Percentiles rank a stretch among this genome's conserved stretches.
Evolutionary conservation across 768 basidiomycete species (phyloP).

Genomic region (Boletus subparvulus): DNA sequence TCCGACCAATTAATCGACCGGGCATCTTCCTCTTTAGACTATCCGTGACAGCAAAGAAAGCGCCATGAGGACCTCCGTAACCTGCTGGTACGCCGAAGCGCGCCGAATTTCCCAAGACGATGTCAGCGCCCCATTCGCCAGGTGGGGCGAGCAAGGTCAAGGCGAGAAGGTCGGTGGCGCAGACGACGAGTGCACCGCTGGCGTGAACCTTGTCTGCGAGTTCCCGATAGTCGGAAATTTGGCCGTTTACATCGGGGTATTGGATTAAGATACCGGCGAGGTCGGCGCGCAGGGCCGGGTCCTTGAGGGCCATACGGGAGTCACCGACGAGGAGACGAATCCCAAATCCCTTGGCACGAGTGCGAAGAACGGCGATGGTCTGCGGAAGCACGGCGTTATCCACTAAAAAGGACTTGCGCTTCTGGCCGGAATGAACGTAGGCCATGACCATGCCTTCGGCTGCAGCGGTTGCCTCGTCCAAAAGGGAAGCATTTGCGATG

Average conservation of each 20-base stretch:
- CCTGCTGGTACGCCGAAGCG: constrained; percentile 96
- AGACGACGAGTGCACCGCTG: constrained; percentile 76
- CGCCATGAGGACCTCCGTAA: constrained; percentile 97
- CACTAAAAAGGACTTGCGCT: constrained; percentile 82
- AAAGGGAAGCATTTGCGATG: constrained; percentile 91
- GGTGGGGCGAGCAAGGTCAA: constrained; percentile 92
- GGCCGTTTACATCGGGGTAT: constrained; percentile 90
- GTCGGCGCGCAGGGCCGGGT: constrained; percentile 54
- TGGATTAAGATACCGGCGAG: constrained; percentile 89
- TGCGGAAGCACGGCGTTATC: constrained; percentile 84
- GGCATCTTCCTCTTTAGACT: constrained; percentile 97
- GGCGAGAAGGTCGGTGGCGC: constrained; percentile 90
- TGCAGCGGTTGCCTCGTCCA: constrained; percentile 94
- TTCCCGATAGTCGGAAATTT: constrained; percentile 67
- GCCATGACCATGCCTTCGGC: constrained; percentile 98
- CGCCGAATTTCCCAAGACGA: constrained; percentile 92
- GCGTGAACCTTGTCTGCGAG: constrained; percentile 71
- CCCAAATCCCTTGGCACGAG: constrained; percentile 91
- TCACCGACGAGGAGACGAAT: constrained; percentile 78
- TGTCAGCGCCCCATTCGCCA: constrained; percentile 98
- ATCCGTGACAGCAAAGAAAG: constrained; percentile 94
- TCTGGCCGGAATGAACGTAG: constrained; percentile 62
- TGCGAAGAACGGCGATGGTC: constrained; percentile 84
- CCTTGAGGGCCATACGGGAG: constrained; percentile 46
- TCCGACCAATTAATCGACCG: constrained; percentile 91